Evolutionary conservation across 306 rosid genomes (phyloP), one percentile per base, ranked within the genome.

Genomic region (Pachyrhizus erosus): DNA sequence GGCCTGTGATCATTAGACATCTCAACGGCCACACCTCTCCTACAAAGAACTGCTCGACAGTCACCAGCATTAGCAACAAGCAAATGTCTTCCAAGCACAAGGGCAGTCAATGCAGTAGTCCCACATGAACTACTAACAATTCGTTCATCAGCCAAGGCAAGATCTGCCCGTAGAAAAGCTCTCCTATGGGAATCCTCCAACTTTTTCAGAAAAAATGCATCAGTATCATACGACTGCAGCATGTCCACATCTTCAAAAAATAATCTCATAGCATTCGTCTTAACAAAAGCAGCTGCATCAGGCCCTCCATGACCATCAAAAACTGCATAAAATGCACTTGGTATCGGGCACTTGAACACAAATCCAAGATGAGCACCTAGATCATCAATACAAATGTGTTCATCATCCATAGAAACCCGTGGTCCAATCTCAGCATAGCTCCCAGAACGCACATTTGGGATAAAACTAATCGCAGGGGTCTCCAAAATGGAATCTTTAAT

Each of bases 231-330:
- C 55, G 86, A 81, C 60, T 84, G 94, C 7, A 88, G 89, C 87
- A 91, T 81, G 64, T 88, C 82, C 27, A 87, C 86, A 75, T 96
- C 99, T 89, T 92, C 87, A 68, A 96, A 92, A 68, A 96, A 96
- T 31, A 96, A 83, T 82, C 81, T 89, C 92, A 91, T 82, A 3
- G 94, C 97, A 85, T 93, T 85, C 84, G 86, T 90, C 87, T 93
- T 93, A 64, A 96, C 77, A 86, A 87, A 96, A 21, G 92, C 70
- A 76, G 99, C 98, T 31, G 98, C 99, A 11, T 89, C 91, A 52
- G 97, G 92, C n/a, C 99, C 99, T 21, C 91, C 98, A 58, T 96
- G 99, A 48, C 99, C 99, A 66, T 96, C 99, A 80, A 96, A 92
- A 62, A 96, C 91, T 2, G 93, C 99, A 88, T 96, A 96, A 82